Evolutionary conservation across 768 basidiomycete genomes (phyloP).

Genomic region (Hemileccinum impolitum): DNA sequence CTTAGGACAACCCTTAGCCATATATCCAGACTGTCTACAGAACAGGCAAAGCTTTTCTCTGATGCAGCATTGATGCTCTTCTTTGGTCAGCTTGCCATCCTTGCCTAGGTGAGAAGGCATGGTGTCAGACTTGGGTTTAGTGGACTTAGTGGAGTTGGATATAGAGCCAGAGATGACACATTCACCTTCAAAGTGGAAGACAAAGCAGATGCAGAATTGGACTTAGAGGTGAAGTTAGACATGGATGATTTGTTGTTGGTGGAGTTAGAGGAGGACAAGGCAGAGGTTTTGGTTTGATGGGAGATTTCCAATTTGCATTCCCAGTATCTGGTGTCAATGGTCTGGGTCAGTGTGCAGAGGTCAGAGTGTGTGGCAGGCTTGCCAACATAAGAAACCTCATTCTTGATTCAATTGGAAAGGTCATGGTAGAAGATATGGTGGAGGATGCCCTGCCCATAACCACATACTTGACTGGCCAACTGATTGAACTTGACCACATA

Average conservation of each 20-base stretch:
- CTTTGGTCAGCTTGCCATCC: background rate
- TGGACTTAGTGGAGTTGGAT: background rate
- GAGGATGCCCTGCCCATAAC: background rate
- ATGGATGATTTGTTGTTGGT: background rate
- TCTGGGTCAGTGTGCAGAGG: background rate
- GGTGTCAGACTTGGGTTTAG: too few relatives aligned
- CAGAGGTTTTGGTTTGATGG: background rate
- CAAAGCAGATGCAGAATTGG: too few relatives aligned
- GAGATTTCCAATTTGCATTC: background rate
- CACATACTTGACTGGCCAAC: too few relatives aligned
- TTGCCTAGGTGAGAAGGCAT: too few relatives aligned
- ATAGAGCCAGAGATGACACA: background rate
- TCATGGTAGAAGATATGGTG: conserved; percentile 5
- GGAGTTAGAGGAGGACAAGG: background rate
- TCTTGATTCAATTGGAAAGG: conserved; percentile 2
- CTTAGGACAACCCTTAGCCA: too few relatives aligned
- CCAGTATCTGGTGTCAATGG: conserved; percentile 12
- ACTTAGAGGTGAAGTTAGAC: too few relatives aligned
- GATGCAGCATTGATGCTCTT: background rate
- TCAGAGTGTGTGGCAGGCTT: background rate
- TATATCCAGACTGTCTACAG: background rate
- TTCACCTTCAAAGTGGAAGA: too few relatives aligned
- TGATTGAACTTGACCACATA: too few relatives aligned
- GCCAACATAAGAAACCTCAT: background rate
- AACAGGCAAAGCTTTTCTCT: conserved; percentile 5